Conservation (phyloP, 2,329 filamentous ascomycete species). For the Diaporthe ampelina region DNA sequence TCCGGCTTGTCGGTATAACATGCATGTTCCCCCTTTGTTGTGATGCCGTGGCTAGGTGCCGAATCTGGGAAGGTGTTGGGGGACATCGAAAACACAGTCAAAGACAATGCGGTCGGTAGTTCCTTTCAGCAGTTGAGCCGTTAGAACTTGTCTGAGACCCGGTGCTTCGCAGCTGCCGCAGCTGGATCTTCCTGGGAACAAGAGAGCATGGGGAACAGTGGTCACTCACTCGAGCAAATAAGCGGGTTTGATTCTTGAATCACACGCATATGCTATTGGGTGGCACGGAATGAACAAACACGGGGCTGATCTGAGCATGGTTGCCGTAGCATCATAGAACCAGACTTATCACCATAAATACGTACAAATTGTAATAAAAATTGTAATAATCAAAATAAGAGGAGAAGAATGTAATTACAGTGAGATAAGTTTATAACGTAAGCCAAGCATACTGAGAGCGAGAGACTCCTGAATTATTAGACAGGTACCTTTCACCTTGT, state of each 20-base stretch:
- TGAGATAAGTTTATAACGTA: too few relatives aligned
- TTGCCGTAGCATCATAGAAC: neutral
- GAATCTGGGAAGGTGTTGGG: constrained; percentile 31
- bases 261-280: neutral
- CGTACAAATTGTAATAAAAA: too few relatives aligned
- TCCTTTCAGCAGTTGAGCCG: neutral
- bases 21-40: constrained; percentile 1
- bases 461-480: too few relatives aligned
- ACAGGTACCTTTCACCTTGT: too few relatives aligned
- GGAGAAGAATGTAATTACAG: too few relatives aligned
- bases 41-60: neutral
- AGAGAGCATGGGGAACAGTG: neutral
- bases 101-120: neutral
- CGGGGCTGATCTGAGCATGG: neutral
- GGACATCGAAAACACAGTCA: neutral
- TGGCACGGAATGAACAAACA: neutral
- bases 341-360: too few relatives aligned
- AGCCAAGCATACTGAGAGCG: too few relatives aligned
- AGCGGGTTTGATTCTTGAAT: neutral
- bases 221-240: neutral
- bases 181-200: too few relatives aligned
- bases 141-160: too few relatives aligned
- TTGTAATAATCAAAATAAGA: too few relatives aligned
- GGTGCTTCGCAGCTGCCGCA: neutral
- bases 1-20: neutral